A percentile compares a stretch with the other conserved stretches of the same genome.
phyloP scores from a whole-genome alignment of 2,329 filamentous ascomycete genomes.

The Diaporthe humulicola region DNA sequence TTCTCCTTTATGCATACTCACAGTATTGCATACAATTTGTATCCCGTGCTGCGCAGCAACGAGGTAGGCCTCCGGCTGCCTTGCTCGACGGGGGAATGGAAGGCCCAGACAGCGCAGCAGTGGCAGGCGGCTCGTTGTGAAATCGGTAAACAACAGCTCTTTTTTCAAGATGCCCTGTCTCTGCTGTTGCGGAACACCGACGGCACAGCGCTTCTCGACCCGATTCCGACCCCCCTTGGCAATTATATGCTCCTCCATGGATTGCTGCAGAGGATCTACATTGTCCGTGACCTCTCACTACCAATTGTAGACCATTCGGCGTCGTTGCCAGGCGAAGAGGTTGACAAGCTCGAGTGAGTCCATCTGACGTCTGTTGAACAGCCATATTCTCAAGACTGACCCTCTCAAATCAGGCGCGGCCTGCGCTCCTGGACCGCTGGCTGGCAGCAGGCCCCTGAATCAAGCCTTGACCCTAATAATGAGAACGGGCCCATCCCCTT shows the following conservation, averaged over 20 bases:
- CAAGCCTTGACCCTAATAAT: conserved; percentile 55
- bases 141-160: conserved; percentile 49
- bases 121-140: conserved; percentile 49
- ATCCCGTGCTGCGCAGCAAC: conserved; percentile 52
- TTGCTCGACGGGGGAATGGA: conserved; percentile 54
- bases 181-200: conserved; percentile 48
- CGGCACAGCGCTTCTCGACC: conserved; percentile 47
- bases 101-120: conserved; percentile 47
- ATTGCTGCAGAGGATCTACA: conserved; percentile 53
- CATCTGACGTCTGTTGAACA: not conserved
- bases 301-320: conserved; percentile 45
- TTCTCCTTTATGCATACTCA: conserved; percentile 56
- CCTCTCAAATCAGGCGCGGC: conserved; percentile 47
- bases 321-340: conserved; percentile 1
- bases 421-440: conserved; percentile 54
- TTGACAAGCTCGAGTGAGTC: conserved; percentile 21
- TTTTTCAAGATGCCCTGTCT: conserved; percentile 53
- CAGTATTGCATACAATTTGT: conserved; percentile 55
- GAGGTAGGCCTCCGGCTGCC: conserved; percentile 53
- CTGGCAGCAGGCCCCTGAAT: conserved; percentile 56
- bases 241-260: conserved; percentile 55
- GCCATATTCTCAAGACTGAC: conserved; percentile 49
- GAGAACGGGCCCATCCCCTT: conserved; percentile 57
- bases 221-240: conserved; percentile 53
- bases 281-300: conserved; percentile 53